Percentiles rank a stretch among this genome's conserved stretches.
Evolutionary conservation across 2,329 filamentous ascomycete species (phyloP).

Genomic region (Biscogniauxia sp.): DNA sequence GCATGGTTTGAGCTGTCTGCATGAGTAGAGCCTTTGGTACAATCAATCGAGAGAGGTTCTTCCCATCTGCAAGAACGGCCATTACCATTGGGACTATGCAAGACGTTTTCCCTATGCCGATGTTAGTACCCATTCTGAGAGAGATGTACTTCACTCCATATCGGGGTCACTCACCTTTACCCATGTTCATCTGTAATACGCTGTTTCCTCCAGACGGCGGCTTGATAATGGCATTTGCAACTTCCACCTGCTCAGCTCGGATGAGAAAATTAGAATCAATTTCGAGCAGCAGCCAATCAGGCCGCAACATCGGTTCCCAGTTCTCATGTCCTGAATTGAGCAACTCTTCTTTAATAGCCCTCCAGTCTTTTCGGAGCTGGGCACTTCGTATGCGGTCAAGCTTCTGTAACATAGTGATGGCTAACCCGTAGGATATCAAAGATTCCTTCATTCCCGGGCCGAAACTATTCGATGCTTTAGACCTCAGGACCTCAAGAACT

Average conservation of each 20-base stretch:
- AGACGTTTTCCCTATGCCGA: slow-evolving; percentile 52
- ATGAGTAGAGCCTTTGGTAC: slow-evolving; percentile 57
- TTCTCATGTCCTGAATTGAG: slow-evolving; percentile 52
- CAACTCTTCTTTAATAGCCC: slow-evolving; percentile 41
- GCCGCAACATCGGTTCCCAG: slow-evolving; percentile 50
- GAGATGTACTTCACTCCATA: background rate
- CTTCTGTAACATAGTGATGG: slow-evolving; percentile 45
- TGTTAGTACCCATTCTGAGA: slow-evolving; percentile 6
- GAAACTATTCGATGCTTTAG: slow-evolving; percentile 27
- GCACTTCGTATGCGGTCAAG: slow-evolving; percentile 40
- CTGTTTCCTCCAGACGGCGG: slow-evolving; percentile 54
- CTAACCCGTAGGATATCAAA: slow-evolving; percentile 43
- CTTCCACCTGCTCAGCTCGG: slow-evolving; percentile 58
- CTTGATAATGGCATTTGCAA: slow-evolving; percentile 58
- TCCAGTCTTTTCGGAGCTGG: slow-evolving; percentile 21
- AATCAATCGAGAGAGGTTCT: slow-evolving; percentile 50
- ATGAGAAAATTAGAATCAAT: slow-evolving; percentile 65
- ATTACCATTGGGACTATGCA: slow-evolving; percentile 56
- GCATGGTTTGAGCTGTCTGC: slow-evolving; percentile 57
- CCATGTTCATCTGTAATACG: slow-evolving; percentile 68
- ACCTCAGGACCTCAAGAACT: slow-evolving; percentile 47
- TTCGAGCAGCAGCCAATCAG: slow-evolving; percentile 67
- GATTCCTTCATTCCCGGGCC: slow-evolving; percentile 36
- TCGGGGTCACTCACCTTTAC: slow-evolving; percentile 37
- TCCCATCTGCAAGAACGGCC: slow-evolving; percentile 43